These are phyloP conservation scores for Guyanaporus albipodus DNA, from an alignment of 768 basidiomycete species.

Conservation along the genomic window DNA sequence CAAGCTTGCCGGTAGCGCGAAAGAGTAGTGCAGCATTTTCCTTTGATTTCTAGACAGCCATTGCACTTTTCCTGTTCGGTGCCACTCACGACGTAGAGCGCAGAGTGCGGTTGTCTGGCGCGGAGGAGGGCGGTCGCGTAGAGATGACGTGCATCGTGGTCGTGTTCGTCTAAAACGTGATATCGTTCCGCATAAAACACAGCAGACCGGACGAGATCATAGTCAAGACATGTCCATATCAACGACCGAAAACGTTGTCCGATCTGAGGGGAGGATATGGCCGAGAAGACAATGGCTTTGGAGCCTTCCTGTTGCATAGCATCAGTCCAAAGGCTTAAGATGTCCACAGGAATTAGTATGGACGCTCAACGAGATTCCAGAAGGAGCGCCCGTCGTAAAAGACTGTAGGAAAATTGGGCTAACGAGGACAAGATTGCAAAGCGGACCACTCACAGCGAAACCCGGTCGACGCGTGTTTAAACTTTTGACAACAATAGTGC, in stretches of 20 bases:
- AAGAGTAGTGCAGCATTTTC: slow-evolving; percentile 66
- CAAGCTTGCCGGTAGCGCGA: slow-evolving; percentile 76
- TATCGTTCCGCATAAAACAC: slow-evolving; percentile 89
- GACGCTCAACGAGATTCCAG: slow-evolving; percentile 11
- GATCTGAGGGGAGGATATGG: slow-evolving; percentile 52
- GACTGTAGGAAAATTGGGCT: slow-evolving; percentile 3
- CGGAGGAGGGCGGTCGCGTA: slow-evolving; percentile 75
- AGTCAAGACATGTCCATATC: slow-evolving; percentile 82
- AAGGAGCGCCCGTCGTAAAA: slow-evolving; percentile 9
- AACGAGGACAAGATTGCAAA: slow-evolving; percentile 20
- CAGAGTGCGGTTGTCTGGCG: slow-evolving; percentile 70
- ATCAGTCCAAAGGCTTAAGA: slow-evolving; percentile 33
- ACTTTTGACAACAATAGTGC: slow-evolving; percentile 18
- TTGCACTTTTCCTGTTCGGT: slow-evolving; percentile 59
- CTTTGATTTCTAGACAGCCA: slow-evolving; percentile 77
- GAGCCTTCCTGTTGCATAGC: slow-evolving; percentile 55
- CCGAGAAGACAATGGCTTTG: slow-evolving; percentile 30
- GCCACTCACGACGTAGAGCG: slow-evolving; percentile 63
- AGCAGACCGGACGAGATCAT: slow-evolving; percentile 72
- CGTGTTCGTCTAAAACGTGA: slow-evolving; percentile 61
- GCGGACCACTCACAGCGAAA: slow-evolving; percentile 11
- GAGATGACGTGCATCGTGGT: slow-evolving; percentile 81
- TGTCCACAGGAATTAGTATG: slow-evolving; percentile 18
- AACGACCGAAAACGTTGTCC: slow-evolving; percentile 66
- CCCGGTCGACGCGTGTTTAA: slow-evolving; percentile 20